A percentile compares a stretch with the other conserved stretches of the same genome.
Conservation (phyloP, 2,329 filamentous ascomycete species). For the Cladobotryum mycophilum region DNA sequence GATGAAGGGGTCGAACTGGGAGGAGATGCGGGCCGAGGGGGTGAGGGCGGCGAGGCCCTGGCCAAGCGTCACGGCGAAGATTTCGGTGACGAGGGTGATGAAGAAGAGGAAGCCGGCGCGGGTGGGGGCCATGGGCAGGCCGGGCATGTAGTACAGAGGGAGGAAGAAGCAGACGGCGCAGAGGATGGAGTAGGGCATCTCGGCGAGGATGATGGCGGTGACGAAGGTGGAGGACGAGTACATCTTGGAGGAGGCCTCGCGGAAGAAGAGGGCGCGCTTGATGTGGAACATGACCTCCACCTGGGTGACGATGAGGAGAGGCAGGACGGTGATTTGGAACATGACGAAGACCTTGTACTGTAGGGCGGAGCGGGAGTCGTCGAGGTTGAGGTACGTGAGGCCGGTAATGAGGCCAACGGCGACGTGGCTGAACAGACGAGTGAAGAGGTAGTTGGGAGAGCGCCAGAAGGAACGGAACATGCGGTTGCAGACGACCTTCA, state of each 20-base stretch:
- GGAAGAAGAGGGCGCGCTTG: slow-evolving; percentile 75
- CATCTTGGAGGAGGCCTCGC: slow-evolving; percentile 79
- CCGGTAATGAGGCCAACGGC: slow-evolving; percentile 73
- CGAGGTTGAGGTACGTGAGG: slow-evolving; percentile 70
- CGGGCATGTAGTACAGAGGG: slow-evolving; percentile 78
- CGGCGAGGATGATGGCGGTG: slow-evolving; percentile 69
- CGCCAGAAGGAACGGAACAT: slow-evolving; percentile 79
- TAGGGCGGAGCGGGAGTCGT: slow-evolving; percentile 67
- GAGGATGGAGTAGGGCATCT: slow-evolving; percentile 76
- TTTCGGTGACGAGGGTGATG: slow-evolving; percentile 74
- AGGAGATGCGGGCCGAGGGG: slow-evolving; percentile 70
- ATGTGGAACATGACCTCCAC: slow-evolving; percentile 76
- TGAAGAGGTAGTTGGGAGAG: slow-evolving; percentile 83
- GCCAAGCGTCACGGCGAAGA: slow-evolving; percentile 76
- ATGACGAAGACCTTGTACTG: slow-evolving; percentile 86
- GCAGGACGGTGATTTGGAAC: slow-evolving; percentile 82
- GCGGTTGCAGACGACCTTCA: slow-evolving; percentile 65
- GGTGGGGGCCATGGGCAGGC: slow-evolving; percentile 55
- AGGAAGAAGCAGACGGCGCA: slow-evolving; percentile 78
- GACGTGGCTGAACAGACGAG: slow-evolving; percentile 77
- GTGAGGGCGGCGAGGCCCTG: slow-evolving; percentile 73
- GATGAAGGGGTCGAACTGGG: slow-evolving; percentile 74
- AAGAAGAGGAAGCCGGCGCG: slow-evolving; percentile 83
- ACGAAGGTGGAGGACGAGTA: slow-evolving; percentile 78
- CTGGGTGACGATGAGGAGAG: slow-evolving; percentile 75